phyloP scores from a whole-genome alignment of 1,139 yeast species.

The Candida sojae region DNA sequence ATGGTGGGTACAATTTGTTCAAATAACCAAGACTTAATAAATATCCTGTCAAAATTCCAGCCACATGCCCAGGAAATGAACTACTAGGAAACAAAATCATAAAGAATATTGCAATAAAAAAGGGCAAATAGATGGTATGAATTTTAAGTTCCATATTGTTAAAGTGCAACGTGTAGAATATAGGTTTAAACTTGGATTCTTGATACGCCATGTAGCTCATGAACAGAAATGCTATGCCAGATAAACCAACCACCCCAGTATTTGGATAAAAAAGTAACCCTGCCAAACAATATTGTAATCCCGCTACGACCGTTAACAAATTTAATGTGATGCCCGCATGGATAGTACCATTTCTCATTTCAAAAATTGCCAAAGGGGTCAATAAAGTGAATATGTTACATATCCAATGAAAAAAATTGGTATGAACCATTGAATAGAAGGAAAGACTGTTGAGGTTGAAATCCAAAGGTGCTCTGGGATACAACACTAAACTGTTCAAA shows the following conservation, averaged over 20 bases:
- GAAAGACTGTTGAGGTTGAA: constrained; percentile 67
- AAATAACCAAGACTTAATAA: constrained; percentile 60
- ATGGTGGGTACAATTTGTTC: constrained; percentile 63
- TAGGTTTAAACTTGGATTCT: constrained; percentile 56
- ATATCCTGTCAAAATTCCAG: constrained; percentile 43
- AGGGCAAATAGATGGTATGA: constrained; percentile 67
- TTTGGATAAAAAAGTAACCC: constrained; percentile 58
- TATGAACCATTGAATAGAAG: constrained; percentile 74
- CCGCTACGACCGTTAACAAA: constrained; percentile 70
- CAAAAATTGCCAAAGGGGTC: constrained; percentile 69
- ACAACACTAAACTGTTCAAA: constrained; percentile 32
- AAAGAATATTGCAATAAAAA: constrained; percentile 52
- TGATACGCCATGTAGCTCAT: constrained; percentile 62
- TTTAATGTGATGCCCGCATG: constrained; percentile 84
- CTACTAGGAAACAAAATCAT: constrained; percentile 51
- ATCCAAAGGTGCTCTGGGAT: constrained; percentile 57
- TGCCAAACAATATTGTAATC: constrained; percentile 60
- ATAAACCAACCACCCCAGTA: constrained; percentile 61
- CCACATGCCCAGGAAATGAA: constrained; percentile 72
- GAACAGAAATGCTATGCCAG: constrained; percentile 79
- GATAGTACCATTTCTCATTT: constrained; percentile 78
- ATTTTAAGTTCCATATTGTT: constrained; percentile 28
- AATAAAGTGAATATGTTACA: constrained; percentile 61
- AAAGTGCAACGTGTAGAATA: constrained; percentile 21
- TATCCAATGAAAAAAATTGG: constrained; percentile 59